These are phyloP conservation scores for Closterium sp. DNA, from an alignment of 139 green algal genomes.

Conservation along the genomic window DNA sequence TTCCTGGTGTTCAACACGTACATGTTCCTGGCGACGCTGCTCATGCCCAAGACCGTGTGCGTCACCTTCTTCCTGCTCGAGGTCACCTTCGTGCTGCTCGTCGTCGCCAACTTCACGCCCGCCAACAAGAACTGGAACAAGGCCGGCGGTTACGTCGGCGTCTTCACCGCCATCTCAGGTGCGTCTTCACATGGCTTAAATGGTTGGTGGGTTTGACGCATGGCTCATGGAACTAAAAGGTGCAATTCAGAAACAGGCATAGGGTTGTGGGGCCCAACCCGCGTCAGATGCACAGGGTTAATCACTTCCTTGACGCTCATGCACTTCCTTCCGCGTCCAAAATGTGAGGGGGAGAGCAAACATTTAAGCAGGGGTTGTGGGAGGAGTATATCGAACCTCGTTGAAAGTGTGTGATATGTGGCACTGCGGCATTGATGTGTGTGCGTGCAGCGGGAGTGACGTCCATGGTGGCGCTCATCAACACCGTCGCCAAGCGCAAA, in stretches of 20 bases:
- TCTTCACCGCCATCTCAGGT: not conserved
- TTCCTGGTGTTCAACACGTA: conserved; percentile 34
- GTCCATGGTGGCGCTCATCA: not conserved
- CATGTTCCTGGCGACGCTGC: not conserved
- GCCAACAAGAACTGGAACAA: not conserved
- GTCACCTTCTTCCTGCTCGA: not conserved
- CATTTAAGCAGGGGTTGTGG: too few species aligned
- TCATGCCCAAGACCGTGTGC: not conserved
- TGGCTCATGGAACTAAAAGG: not conserved
- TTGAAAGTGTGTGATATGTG: not conserved
- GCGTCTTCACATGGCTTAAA: not conserved
- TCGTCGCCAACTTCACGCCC: conserved; percentile 3
- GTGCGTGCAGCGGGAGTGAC: not conserved
- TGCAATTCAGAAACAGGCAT: too few species aligned
- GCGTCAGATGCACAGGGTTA: too few species aligned
- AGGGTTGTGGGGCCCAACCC: not conserved
- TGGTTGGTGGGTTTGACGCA: too few species aligned
- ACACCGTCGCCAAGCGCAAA: not conserved
- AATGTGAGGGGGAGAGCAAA: too few species aligned
- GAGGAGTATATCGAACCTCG: not conserved
- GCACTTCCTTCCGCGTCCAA: too few species aligned
- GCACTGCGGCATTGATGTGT: not conserved
- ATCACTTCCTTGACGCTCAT: too few species aligned
- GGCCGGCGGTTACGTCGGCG: not conserved
- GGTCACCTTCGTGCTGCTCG: conserved; percentile 8